phyloP scores from a whole-genome alignment of 2,329 filamentous ascomycete species.

The Penicillium griseofulvum region DNA sequence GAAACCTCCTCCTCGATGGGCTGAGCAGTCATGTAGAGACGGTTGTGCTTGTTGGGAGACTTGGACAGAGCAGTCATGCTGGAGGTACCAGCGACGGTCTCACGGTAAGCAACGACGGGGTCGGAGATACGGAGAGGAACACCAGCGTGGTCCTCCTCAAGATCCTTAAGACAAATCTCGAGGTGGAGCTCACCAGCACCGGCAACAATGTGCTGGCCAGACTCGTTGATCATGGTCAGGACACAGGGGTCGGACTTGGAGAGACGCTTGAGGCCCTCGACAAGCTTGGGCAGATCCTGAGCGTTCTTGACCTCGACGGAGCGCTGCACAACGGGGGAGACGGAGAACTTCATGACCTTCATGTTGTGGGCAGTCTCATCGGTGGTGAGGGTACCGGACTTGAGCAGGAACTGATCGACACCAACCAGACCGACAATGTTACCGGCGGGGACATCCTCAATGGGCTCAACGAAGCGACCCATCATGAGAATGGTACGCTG shows the following conservation, averaged over 20 bases:
- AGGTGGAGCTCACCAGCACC: conserved; percentile 99
- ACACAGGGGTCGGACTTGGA: conserved; percentile 99
- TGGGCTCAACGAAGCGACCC: conserved; percentile 98
- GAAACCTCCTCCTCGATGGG: conserved; percentile 90
- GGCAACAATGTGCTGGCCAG: conserved; percentile 97
- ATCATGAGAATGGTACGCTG: conserved; percentile 99
- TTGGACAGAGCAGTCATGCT: conserved; percentile 97
- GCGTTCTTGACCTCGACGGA: conserved; percentile 99
- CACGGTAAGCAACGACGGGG: conserved; percentile 97
- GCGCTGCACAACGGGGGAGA: conserved; percentile 96
- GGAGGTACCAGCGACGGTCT: conserved; percentile 81
- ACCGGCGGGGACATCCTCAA: conserved; percentile 97
- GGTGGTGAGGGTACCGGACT: conserved; percentile 99
- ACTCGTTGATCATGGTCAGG: conserved; percentile 81
- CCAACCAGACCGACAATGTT: conserved; percentile 99
- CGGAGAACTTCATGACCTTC: conserved; percentile 99
- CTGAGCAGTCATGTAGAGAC: conserved; percentile 92
- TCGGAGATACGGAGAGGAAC: conserved; percentile 97
- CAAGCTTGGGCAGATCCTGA: conserved; percentile 98
- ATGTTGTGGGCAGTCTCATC: conserved; percentile 98
- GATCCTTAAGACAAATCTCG: conserved; percentile 99
- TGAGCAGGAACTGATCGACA: conserved; percentile 99
- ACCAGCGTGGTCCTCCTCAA: conserved; percentile 98
- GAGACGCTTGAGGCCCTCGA: conserved; percentile 99
- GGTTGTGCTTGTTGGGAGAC: conserved; percentile 99